These are phyloP conservation scores for Mycena alexandri DNA, from an alignment of 768 basidiomycete species.

Conservation along the genomic window DNA sequence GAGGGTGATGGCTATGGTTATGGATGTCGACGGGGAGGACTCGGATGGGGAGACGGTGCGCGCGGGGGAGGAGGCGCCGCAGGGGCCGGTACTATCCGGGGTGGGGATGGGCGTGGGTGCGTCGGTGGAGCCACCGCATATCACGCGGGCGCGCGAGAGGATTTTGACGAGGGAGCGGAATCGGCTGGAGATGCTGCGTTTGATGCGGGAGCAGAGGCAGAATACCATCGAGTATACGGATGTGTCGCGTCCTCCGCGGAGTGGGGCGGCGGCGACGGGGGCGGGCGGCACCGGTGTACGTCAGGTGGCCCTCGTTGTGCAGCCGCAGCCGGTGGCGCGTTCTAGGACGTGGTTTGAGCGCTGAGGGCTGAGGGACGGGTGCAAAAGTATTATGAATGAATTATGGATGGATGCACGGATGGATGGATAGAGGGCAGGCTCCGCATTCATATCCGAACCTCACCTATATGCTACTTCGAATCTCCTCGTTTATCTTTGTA, in stretches of 20 bases:
- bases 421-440: not conserved
- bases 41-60: too few relatives aligned
- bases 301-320: too few relatives aligned
- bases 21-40: too few relatives aligned
- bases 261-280: too few relatives aligned
- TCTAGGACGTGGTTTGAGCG: constrained; percentile 9
- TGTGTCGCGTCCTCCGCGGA: not conserved
- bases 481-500: too few relatives aligned
- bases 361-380: not conserved
- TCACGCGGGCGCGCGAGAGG: constrained; percentile 1
- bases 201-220: not conserved
- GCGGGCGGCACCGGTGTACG: too few relatives aligned
- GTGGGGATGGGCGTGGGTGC: too few relatives aligned
- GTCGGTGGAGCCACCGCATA: constrained; percentile 4
- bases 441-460: too few relatives aligned
- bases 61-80: too few relatives aligned
- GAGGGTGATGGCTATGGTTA: not conserved
- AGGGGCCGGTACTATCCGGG: too few relatives aligned
- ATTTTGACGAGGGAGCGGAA: not conserved
- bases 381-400: not conserved
- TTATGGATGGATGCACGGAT: not conserved
- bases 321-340: not conserved
- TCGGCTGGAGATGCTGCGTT: not conserved
- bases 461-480: too few relatives aligned
- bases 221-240: not conserved